Evolutionary conservation across 2,329 filamentous ascomycete genomes (phyloP), one percentile per base, ranked within the genome.

Genomic region (Calonectria pseudoreteaudii): DNA sequence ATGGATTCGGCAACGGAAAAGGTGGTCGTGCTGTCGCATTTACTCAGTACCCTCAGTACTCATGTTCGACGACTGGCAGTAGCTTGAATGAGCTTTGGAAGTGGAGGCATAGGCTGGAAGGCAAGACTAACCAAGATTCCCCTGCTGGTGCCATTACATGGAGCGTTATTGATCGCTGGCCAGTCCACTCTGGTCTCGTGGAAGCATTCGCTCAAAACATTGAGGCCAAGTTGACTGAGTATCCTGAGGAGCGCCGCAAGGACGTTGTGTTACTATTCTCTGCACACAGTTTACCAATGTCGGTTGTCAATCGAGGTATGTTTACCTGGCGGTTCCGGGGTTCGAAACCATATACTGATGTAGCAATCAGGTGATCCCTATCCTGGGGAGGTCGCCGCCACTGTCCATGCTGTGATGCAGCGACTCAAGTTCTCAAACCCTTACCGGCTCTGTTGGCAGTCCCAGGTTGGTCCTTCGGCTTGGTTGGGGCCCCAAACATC

Each of bases 141-240:
- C 76, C 78, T 11, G 87, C 91, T 47, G 96, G 96, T 16, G 88
- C 92, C 2, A 98, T 99, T 77, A 90, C 93, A 72, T 99, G 97
- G 97, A 98, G 95, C 84, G 96, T 98, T 68, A 99, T 99, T 84
- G 97, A 99, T 85, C 92, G 97, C 74, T 99, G 97, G 97, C 97
- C 96, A 8, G 93, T 92, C n/a, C 96, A 99, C 83, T 88, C 92
- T 3, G 97, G 97, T 2, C 88, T 99, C 47, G 93, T 98, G 1
- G 94, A 98, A 82, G 95, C 96, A 0, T 96, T 99, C 84, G 96
- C 96, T 3, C 92, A 93, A 81, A 98, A 98, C 82, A 98, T 99
- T 69, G 94, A 98, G 85, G 92, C 92, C 69, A 95, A 94, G 81
- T 88, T 99, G 50, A 89, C 91, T 34, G 94, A 94, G 75, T 99